Evolutionary conservation across 2,329 filamentous ascomycete genomes (phyloP).

Genomic region (Hypomyces rosellus): DNA sequence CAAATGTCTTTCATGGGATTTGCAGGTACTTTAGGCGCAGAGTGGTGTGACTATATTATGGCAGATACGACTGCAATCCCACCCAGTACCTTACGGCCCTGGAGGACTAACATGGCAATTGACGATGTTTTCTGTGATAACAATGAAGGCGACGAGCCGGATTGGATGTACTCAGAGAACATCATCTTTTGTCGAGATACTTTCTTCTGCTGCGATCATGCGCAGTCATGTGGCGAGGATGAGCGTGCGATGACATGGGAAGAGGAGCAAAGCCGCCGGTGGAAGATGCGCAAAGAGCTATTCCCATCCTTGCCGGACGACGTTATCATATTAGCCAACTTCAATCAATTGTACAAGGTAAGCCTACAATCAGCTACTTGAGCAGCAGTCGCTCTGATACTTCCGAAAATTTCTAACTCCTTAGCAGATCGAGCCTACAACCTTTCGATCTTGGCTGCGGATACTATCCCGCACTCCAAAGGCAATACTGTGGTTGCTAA

Average conservation of each 20-base stretch:
- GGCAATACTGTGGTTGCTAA: constrained; percentile 89
- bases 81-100: constrained; percentile 70
- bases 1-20: constrained; percentile 99
- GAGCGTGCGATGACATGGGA: constrained; percentile 70
- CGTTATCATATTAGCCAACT: constrained; percentile 88
- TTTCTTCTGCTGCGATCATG: constrained; percentile 97
- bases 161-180: constrained; percentile 96
- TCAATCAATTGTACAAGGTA: constrained; percentile 98
- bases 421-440: constrained; percentile 84
- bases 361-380: constrained; percentile 15
- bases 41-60: constrained; percentile 97
- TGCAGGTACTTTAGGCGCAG: constrained; percentile 87
- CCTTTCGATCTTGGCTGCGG: constrained; percentile 90
- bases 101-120: constrained; percentile 66
- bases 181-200: constrained; percentile 91
- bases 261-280: constrained; percentile 72
- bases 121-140: constrained; percentile 63
- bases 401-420: constrained; percentile 1
- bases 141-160: constrained; percentile 60
- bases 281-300: constrained; percentile 88
- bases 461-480: constrained; percentile 82
- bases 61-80: constrained; percentile 87
- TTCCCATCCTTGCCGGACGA: constrained; percentile 81
- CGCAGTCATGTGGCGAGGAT: constrained; percentile 73
- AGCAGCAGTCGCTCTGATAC: background rate